Conservation (phyloP, 2,329 filamentous ascomycete species). For the Nemania abortiva region DNA sequence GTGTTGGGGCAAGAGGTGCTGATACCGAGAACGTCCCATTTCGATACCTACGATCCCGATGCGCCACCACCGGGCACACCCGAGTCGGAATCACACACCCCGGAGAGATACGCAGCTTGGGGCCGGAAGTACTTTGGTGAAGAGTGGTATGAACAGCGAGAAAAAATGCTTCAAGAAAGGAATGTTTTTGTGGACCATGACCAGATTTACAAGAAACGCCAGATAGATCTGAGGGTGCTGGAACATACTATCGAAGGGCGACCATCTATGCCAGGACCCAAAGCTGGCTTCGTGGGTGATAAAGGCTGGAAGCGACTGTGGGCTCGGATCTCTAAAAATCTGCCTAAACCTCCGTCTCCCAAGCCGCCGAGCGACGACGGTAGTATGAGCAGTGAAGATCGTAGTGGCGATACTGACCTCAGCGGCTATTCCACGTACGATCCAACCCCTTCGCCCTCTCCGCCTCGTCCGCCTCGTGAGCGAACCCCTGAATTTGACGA, state of each 20-base stretch:
- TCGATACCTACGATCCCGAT: too few species aligned
- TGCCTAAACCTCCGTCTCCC: not conserved
- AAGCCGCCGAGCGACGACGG: too few species aligned
- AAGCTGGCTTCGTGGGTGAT: not conserved
- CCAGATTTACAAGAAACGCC: not conserved
- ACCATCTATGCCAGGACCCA: not conserved
- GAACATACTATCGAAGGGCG: not conserved
- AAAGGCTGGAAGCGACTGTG: not conserved
- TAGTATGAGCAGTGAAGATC: too few species aligned
- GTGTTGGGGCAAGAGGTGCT: too few species aligned
- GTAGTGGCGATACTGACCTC: not conserved
- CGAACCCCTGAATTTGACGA: not conserved
- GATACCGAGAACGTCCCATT: too few species aligned
- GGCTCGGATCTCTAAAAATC: not conserved
- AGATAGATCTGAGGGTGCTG: not conserved
- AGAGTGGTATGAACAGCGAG: not conserved
- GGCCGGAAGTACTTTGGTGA: not conserved
- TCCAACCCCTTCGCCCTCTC: too few species aligned
- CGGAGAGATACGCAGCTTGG: not conserved
- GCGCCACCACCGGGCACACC: not conserved
- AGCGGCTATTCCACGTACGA: not conserved
- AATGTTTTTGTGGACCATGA: not conserved
- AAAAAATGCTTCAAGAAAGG: not conserved
- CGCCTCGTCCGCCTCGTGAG: too few species aligned
- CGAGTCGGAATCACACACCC: not conserved